Percentiles rank a stretch among this genome's conserved stretches.
phyloP scores from a whole-genome alignment of 2,329 filamentous ascomycete genomes.

The Fusarium oligoseptatum region DNA sequence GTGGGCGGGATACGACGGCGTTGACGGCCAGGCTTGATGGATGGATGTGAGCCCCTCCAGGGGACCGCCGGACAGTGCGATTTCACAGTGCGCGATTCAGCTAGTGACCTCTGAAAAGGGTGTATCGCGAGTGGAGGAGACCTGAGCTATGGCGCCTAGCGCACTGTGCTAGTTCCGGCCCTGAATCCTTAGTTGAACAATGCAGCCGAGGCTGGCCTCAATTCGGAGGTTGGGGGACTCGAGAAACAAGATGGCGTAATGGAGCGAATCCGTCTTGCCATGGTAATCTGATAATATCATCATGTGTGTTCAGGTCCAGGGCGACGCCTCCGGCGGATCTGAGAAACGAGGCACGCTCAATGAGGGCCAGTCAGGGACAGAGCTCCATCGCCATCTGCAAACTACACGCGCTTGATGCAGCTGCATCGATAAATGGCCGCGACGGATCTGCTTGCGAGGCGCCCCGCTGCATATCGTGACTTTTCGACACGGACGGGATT shows the following conservation, averaged over 20 bases:
- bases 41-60: slow-evolving; percentile 22
- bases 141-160: not conserved
- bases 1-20: slow-evolving; percentile 37
- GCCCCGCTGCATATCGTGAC: slow-evolving; percentile 46
- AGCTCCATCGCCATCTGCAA: slow-evolving; percentile 39
- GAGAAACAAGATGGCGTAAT: slow-evolving; percentile 41
- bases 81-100: slow-evolving; percentile 25
- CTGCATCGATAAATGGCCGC: slow-evolving; percentile 40
- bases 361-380: slow-evolving; percentile 31
- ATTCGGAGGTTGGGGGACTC: slow-evolving; percentile 31
- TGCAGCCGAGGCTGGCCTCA: slow-evolving; percentile 34
- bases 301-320: slow-evolving; percentile 1
- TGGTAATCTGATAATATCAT: slow-evolving; percentile 22
- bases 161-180: slow-evolving; percentile 36
- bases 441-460: slow-evolving; percentile 44
- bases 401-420: slow-evolving; percentile 43
- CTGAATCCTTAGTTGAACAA: slow-evolving; percentile 24
- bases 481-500: slow-evolving; percentile 27
- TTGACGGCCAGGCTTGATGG: not conserved
- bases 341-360: slow-evolving; percentile 5
- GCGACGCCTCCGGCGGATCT: not conserved
- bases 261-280: slow-evolving; percentile 29
- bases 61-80: slow-evolving; percentile 30
- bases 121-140: too few species aligned
- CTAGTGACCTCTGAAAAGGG: not conserved